Conservation (phyloP, 2,329 filamentous ascomycete species). For the Didymella arachidicola region DNA sequence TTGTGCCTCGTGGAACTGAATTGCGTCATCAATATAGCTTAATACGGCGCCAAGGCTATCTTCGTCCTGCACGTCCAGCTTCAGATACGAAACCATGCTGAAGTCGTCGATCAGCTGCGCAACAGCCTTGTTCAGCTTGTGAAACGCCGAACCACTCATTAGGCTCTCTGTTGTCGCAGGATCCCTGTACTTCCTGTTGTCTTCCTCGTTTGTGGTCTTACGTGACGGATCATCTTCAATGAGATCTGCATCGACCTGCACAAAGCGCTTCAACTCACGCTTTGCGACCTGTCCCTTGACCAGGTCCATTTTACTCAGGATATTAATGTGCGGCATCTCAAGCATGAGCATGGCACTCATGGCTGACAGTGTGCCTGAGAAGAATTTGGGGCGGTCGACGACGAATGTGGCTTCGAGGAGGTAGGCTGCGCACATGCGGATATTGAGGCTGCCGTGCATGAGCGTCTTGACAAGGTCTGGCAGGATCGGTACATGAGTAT, state of each 20-base stretch:
- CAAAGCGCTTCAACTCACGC: conserved; percentile 86
- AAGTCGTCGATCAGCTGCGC: conserved; percentile 94
- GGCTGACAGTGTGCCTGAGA: conserved; percentile 90
- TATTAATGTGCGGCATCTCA: conserved; percentile 94
- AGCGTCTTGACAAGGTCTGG: conserved; percentile 84
- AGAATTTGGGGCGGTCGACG: conserved; percentile 95
- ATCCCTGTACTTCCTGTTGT: conserved; percentile 63
- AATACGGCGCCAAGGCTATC: conserved; percentile 85
- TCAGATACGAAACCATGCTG: conserved; percentile 95
- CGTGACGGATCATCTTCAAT: conserved; percentile 78
- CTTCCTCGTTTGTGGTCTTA: conserved; percentile 52
- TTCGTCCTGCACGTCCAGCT: conserved; percentile 88
- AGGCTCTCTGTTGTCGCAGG: conserved; percentile 72
- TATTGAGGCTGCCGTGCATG: conserved; percentile 81
- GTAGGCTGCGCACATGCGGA: conserved; percentile 92
- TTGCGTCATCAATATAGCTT: conserved; percentile 93
- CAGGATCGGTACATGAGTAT: conserved; percentile 94
- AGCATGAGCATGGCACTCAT: conserved; percentile 99
- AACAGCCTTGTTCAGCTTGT: conserved; percentile 84
- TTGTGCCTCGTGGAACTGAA: conserved; percentile 92
- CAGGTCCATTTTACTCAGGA: conserved; percentile 97
- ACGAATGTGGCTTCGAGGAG: conserved; percentile 96
- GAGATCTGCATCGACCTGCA: conserved; percentile 83
- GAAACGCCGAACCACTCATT: conserved; percentile 83
- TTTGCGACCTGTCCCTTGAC: conserved; percentile 88